Evolutionary conservation across 192 early-diverging fungal species (phyloP), one percentile per base, ranked within the genome.

Genomic region (Podochytrium sp.): DNA sequence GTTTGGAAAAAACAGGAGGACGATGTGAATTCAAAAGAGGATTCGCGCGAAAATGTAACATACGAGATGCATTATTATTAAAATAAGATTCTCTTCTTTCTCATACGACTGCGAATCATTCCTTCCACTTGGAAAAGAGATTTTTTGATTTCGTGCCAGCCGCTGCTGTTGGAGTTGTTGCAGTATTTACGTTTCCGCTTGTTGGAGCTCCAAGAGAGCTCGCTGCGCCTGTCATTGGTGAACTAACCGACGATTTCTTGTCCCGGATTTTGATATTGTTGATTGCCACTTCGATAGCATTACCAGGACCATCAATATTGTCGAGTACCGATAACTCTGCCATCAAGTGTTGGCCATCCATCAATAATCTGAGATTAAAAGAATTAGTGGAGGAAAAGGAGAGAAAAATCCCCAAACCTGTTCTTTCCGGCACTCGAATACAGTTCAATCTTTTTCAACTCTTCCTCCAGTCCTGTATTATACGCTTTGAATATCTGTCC

Each of bases 211-310:
- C 47, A 29, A 29, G 27, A 20, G 52, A 42, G 20, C 25, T 38
- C 38, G 69, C 12, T 30, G 14, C 30, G 40, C 14, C 43, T 2
- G 29, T 27, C 12, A 29, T 29, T 29, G 32, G 29, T 0, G 66
- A 20, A 33, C 16, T 33, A 41, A 6, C 29, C 2, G 64, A 42
- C 2, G 10, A 16, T 27, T 47, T 71, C 63, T 65, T 78, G 65
- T 89, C 87, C 41, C 88, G 84, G 41, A 93, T 91, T 37, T 89
- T 88, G 34, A 93, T 89, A 73, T 92, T 93, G 81, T 93, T 94
- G 43, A 93, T 92, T 1, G 88, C 82, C 4, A 95, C 92, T 60
- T 91, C 90, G 23, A 93, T 83, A 56, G 86, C 82, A 77, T 84
- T 88, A 16, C 91, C 91, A 1, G 92, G 91, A 3, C 92, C 88